These are phyloP conservation scores for Colletotrichum sp. DNA, from an alignment of 2,329 filamentous ascomycete species.

Conservation along the genomic window DNA sequence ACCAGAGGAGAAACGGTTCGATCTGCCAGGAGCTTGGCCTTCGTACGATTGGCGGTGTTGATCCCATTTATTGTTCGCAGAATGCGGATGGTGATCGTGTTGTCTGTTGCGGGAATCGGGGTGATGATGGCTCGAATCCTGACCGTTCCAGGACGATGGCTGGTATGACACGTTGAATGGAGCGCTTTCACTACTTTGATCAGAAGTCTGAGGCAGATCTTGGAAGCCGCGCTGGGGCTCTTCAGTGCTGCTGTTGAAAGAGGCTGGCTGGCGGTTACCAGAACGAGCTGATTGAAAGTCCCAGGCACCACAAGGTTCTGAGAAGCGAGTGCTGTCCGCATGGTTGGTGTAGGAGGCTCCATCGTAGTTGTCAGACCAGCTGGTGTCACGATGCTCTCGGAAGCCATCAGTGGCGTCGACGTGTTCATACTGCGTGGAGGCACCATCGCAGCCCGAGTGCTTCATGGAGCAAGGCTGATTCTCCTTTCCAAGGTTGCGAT, in stretches of 20 bases:
- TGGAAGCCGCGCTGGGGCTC: not conserved
- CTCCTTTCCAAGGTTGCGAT: not conserved
- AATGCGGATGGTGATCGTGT: not conserved
- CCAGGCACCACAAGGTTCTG: not conserved
- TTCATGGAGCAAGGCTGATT: not conserved
- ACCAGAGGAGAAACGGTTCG: not conserved
- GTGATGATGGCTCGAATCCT: not conserved
- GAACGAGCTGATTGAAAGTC: not conserved
- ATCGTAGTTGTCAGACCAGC: not conserved
- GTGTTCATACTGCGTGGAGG: not conserved
- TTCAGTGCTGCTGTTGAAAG: not conserved
- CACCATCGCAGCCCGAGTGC: not conserved
- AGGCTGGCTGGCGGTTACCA: not conserved
- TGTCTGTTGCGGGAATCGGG: not conserved
- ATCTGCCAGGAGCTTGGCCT: not conserved
- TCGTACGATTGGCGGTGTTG: not conserved
- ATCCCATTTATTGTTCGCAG: not conserved
- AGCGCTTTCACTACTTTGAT: not conserved
- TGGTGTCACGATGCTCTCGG: not conserved
- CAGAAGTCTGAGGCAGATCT: not conserved
- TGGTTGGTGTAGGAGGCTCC: not conserved
- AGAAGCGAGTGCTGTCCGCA: not conserved
- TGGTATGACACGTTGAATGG: not conserved
- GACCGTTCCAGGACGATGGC: not conserved
- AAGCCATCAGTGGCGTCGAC: not conserved